phyloP scores from a whole-genome alignment of 208 protist species.

The Paratrypanosoma confusum region DNA sequence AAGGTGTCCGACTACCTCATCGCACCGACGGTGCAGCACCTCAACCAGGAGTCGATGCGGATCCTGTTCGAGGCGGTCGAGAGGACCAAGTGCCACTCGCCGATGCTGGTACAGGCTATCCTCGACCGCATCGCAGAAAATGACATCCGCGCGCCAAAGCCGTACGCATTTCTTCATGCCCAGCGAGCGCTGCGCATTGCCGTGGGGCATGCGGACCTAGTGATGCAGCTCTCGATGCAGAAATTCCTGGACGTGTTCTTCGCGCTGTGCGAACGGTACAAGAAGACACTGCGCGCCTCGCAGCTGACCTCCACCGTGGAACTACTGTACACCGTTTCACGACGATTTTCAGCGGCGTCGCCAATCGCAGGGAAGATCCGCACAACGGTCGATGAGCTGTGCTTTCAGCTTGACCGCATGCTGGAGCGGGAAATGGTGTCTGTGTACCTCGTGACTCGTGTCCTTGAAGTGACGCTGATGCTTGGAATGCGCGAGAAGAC shows the following conservation, averaged over 20 bases:
- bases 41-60: constrained; percentile 26
- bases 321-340: constrained; percentile 39
- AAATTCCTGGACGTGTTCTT: constrained; percentile 34
- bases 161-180: constrained; percentile 23
- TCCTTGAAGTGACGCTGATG: constrained; percentile 62
- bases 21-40: constrained; percentile 32
- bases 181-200: constrained; percentile 31
- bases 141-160: constrained; percentile 15
- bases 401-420: constrained; percentile 32
- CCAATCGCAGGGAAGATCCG: constrained; percentile 20
- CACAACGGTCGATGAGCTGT: constrained; percentile 26
- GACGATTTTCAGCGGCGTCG: constrained; percentile 25
- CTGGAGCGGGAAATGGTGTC: constrained; percentile 24
- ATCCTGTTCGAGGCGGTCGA: constrained; percentile 27
- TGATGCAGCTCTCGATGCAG: constrained; percentile 17
- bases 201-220: constrained; percentile 19
- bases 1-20: constrained; percentile 37
- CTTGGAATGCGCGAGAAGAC: constrained; percentile 42
- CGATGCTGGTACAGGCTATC: constrained; percentile 22
- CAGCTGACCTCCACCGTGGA: constrained; percentile 28
- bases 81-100: constrained; percentile 30
- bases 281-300: constrained; percentile 19
- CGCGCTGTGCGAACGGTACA: constrained; percentile 22
- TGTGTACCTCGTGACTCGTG: constrained; percentile 9
- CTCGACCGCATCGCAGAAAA: constrained; percentile 15